Base-by-base conservation (phyloP, 2,329 filamentous ascomycete species). In the Uncinocarpus reesii region DNA sequence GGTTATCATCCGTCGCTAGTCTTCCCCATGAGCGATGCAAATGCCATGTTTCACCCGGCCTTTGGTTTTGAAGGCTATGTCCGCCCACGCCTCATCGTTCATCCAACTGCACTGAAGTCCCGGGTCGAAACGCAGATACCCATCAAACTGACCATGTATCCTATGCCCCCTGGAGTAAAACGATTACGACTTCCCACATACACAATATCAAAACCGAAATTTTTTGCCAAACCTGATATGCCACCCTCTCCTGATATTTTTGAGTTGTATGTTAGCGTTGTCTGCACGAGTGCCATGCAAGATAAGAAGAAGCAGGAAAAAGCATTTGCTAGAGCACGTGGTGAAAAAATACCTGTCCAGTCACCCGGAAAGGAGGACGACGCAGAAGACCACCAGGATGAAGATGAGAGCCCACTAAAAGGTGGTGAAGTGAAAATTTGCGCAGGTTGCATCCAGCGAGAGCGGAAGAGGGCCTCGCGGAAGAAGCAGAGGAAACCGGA, bases 81-180 rank as follows among this genome's bases (percentile, higher is more conserved):
- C 21, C 64, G 63, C 29, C 69, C 71, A 18, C 57, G 65, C 43
- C 64, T 86, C 32, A 76, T 74, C 10, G 78, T 86, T 36, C 74
- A 81, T 53, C 79, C 80, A 4, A 84, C 79, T 2, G 83, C 83
- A 4, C 63, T 79, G 49, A 96, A 95, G 66, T 95, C 89, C 13
- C 81, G 92, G 18, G 92, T 96, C 15, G 92, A 98, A 70, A 96
- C 92, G 0, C 92, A 96, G 62, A 95, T 96, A 57, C 86, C 85
- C 7, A 86, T 95, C 56, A 83, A 83, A 58, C 75, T 96, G 65
- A 84, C 81, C 0, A 67, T 96, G 32, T 82, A 80, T 49, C 80
- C 84, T 16, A 71, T 94, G 40, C 88, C 89, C 1, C 70, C 75
- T 0, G 83, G 84, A 8, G 79, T 89, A 49, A 85, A 83, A 54